Evolutionary conservation across 1,284 basidiomycete species (phyloP).

Genomic region (Boletus semigastroideus): DNA sequence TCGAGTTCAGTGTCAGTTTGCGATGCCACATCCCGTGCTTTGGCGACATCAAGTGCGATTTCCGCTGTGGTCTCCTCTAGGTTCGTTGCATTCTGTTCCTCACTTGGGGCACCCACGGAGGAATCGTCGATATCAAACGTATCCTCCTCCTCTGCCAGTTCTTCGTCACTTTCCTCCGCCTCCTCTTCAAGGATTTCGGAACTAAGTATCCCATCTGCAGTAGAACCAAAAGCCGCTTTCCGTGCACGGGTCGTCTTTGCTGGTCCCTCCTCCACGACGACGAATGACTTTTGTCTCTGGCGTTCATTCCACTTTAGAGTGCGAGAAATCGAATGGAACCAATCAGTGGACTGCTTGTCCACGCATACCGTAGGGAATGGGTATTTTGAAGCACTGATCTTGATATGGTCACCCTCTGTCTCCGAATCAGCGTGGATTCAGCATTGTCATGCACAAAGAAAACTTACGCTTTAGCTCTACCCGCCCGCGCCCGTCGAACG

Average conservation of each 20-base stretch:
- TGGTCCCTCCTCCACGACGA: constrained; percentile 90
- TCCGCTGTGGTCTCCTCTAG: constrained; percentile 22
- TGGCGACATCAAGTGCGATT: constrained; percentile 22
- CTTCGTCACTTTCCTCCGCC: constrained; percentile 36
- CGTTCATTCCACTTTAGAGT: constrained; percentile 73
- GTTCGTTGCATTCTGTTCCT: constrained; percentile 30
- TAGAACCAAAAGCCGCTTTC: constrained; percentile 14
- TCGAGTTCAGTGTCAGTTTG: constrained; percentile 33
- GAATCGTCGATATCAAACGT: constrained; percentile 91
- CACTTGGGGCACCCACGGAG: constrained; percentile 49
- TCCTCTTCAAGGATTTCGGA: constrained; percentile 39
- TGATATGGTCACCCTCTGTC: constrained; percentile 98
- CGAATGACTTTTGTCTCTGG: constrained; percentile 95
- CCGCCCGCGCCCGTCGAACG: constrained; percentile 95
- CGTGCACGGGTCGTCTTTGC: constrained; percentile 41
- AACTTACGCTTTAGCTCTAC: constrained; percentile 90
- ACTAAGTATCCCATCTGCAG: constrained; percentile 16
- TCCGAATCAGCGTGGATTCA: constrained; percentile 12
- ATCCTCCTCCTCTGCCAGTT: constrained; percentile 64
- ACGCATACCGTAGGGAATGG: constrained; percentile 99
- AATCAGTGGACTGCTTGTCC: constrained; percentile 96
- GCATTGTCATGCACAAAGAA: constrained; percentile 2
- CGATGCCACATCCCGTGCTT: constrained; percentile 34
- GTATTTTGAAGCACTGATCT: constrained; percentile 96
- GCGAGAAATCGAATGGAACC: constrained; percentile 84